Conservation (phyloP, 345 rosid genomes). For the Lepidium sativum region DNA sequence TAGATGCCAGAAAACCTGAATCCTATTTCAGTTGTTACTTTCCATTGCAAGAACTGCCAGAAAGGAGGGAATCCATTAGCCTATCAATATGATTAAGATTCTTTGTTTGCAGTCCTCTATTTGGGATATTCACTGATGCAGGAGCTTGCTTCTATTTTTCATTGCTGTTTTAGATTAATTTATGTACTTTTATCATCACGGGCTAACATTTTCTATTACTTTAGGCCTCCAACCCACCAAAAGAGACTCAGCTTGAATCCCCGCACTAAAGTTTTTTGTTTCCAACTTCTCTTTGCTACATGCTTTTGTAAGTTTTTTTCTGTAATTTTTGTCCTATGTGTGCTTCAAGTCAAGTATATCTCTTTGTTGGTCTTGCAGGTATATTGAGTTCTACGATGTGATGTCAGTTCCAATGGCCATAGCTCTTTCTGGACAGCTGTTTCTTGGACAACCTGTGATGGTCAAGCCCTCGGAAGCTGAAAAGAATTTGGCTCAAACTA, state of each 20-base stretch:
- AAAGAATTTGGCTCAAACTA: conserved; percentile 87
- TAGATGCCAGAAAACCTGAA: conserved; percentile 80
- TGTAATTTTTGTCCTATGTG: conserved; percentile 5
- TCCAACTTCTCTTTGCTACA: conserved; percentile 49
- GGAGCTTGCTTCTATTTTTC: background rate
- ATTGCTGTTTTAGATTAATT: conserved; percentile 13
- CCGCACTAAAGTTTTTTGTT: conserved; percentile 58
- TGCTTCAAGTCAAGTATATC: conserved; percentile 34
- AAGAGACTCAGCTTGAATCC: conserved; percentile 74
- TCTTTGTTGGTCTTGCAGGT: conserved; percentile 50
- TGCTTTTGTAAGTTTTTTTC: conserved; percentile 46
- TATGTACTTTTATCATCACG: conserved; percentile 16
- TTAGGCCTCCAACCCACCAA: conserved; percentile 50
- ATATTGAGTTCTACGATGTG: conserved; percentile 85
- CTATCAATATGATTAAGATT: conserved; percentile 20
- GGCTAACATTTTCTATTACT: conserved; percentile 51
- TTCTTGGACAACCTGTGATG: conserved; percentile 95
- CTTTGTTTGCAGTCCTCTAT: conserved; percentile 17
- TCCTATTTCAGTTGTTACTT: conserved; percentile 39
- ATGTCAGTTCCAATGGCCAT: conserved; percentile 99
- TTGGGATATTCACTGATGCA: background rate
- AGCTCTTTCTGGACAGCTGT: conserved; percentile 76
- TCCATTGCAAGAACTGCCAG: conserved; percentile 26
- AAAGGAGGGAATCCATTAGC: conserved; percentile 26
- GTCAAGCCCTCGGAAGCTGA: conserved; percentile 99